phyloP scores from a whole-genome alignment of 2,329 filamentous ascomycete species.

The Colletotrichum echinochloae region DNA sequence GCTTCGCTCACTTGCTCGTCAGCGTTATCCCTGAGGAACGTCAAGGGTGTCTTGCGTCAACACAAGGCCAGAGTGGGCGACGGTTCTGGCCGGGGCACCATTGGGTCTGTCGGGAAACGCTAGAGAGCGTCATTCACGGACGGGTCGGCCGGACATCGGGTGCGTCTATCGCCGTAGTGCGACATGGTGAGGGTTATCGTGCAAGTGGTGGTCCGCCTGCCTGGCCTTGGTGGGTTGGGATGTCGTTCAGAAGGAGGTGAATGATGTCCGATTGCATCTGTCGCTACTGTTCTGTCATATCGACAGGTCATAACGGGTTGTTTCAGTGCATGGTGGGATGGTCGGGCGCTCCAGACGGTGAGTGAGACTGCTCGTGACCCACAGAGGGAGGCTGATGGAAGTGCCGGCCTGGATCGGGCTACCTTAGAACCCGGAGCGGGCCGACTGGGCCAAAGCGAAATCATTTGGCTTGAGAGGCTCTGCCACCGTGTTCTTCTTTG shows the following conservation, averaged over 20 bases:
- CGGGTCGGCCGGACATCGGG: neutral
- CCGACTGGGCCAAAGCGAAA: neutral
- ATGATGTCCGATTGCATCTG: neutral
- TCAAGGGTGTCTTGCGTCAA: neutral
- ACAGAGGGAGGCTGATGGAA: neutral
- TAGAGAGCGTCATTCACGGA: neutral
- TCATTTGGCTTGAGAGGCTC: neutral
- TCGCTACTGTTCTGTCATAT: slow-evolving; percentile 17
- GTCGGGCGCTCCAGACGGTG: neutral
- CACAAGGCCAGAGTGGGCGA: neutral
- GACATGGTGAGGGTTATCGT: neutral
- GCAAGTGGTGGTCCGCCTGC: neutral
- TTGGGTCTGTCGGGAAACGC: neutral
- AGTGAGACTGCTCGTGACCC: slow-evolving; percentile 4
- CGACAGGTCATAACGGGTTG: slow-evolving; percentile 18
- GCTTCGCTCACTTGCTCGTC: neutral
- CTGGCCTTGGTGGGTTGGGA: neutral
- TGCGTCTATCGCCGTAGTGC: neutral
- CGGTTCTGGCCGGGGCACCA: neutral
- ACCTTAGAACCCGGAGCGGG: neutral
- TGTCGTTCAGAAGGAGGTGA: neutral
- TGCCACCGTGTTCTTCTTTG: neutral
- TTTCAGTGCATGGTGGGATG: neutral
- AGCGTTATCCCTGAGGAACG: neutral
- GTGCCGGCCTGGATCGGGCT: neutral